Evolutionary conservation across 129 eudicot species (phyloP).

Genomic region (Escallonia rubra): DNA sequence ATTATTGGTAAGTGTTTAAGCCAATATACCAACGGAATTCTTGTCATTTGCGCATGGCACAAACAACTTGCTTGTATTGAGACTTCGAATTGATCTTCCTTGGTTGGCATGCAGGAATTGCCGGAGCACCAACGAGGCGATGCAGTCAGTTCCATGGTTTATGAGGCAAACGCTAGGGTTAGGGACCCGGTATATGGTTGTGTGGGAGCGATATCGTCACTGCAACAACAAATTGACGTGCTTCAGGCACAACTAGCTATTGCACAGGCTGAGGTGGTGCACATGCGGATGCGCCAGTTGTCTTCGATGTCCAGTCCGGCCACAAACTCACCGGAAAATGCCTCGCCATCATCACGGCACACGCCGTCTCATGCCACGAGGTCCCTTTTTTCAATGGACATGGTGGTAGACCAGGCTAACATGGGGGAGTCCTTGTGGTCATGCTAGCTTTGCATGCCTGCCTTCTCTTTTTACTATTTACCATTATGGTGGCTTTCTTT

Average conservation of each 20-base stretch:
- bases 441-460: slow-evolving; percentile 32
- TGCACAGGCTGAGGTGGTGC: slow-evolving; percentile 82
- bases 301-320: slow-evolving; percentile 31
- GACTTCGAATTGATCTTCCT: too few relatives aligned
- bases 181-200: slow-evolving; percentile 86
- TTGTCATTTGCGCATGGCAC: too few relatives aligned
- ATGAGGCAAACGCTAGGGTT: slow-evolving; percentile 79
- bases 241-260: slow-evolving; percentile 68
- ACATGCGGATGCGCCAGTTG: slow-evolving; percentile 67
- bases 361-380: slow-evolving; percentile 37
- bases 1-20: too few relatives aligned
- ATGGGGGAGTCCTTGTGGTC: slow-evolving; percentile 87
- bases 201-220: slow-evolving; percentile 79
- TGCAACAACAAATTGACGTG: slow-evolving; percentile 68
- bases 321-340: slow-evolving; percentile 48
- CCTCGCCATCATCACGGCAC: slow-evolving; percentile 48
- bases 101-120: slow-evolving; percentile 44
- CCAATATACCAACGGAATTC: too few relatives aligned
- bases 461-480: slow-evolving; percentile 20
- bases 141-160: slow-evolving; percentile 86
- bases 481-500: slow-evolving; percentile 33
- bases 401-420: slow-evolving; percentile 56
- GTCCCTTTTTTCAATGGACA: slow-evolving; percentile 86
- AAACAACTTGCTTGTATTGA: too few relatives aligned
- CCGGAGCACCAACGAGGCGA: slow-evolving; percentile 84